phyloP scores from a whole-genome alignment of 129 eudicot genomes.

The Apium graveolens region DNA sequence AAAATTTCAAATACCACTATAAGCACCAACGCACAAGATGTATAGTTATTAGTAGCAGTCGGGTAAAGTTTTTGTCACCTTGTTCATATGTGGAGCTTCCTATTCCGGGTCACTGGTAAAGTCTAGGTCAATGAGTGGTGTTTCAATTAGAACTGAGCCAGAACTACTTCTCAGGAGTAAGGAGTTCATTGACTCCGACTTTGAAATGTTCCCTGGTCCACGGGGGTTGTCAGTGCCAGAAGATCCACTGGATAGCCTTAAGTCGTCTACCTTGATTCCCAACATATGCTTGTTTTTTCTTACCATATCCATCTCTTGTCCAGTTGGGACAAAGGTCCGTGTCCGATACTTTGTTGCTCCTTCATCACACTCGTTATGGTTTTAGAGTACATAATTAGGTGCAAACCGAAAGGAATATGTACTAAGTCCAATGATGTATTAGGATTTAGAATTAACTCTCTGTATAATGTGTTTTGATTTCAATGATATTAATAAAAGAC shows the following conservation, averaged over 20 bases:
- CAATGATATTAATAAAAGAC: no score
- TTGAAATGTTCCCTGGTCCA: background rate
- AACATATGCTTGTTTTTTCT: conserved; percentile 52
- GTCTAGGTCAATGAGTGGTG: conserved; percentile 21
- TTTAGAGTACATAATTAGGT: conserved; percentile 88
- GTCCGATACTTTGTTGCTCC: conserved; percentile 64
- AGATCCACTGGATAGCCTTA: conserved; percentile 3
- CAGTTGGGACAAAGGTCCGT: conserved; percentile 89
- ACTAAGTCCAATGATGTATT: no score
- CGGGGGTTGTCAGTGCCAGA: background rate
- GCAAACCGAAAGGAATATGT: no score
- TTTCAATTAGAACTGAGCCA: background rate
- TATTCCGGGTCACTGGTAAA: conserved; percentile 4
- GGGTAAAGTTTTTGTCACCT: conserved; percentile 9
- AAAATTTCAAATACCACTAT: background rate
- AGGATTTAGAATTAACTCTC: no score
- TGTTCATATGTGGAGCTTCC: conserved; percentile 6
- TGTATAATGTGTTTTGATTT: no score
- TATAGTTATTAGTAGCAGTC: background rate
- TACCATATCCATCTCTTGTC: conserved; percentile 79
- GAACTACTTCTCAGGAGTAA: conserved; percentile 12
- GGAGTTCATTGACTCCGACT: conserved; percentile 13
- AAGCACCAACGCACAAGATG: conserved; percentile 6
- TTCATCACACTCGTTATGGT: conserved; percentile 67
- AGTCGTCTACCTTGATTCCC: conserved; percentile 41